phyloP scores from a whole-genome alignment of 768 basidiomycete genomes.

The Zangia roseola region DNA sequence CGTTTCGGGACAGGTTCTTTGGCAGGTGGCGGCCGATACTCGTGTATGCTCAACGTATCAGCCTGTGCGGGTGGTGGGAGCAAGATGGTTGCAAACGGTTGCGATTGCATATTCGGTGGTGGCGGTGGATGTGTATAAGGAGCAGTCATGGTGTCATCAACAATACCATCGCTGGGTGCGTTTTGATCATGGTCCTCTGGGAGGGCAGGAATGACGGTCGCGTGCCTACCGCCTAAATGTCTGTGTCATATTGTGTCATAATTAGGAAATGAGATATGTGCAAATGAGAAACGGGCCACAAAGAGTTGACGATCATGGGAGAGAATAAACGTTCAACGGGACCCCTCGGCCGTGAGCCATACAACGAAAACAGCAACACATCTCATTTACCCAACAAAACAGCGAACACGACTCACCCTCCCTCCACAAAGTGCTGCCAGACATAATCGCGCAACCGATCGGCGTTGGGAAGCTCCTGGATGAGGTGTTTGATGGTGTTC shows the following conservation, averaged over 20 bases:
- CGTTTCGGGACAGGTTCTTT: conserved; percentile 23
- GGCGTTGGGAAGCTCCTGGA: conserved; percentile 80
- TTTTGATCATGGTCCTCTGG: conserved; percentile 66
- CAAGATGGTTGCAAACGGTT: conserved; percentile 31
- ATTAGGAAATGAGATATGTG: conserved; percentile 27
- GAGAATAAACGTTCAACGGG: conserved; percentile 3
- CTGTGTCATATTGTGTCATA: conserved; percentile 43
- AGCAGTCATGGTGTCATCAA: conserved; percentile 20
- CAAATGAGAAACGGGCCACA: conserved; percentile 19
- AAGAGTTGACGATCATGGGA: conserved; percentile 14
- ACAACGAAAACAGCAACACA: conserved; percentile 1
- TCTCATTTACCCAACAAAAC: conserved; percentile 12
- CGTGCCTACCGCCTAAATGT: conserved; percentile 77
- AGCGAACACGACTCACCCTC: conserved; percentile 59
- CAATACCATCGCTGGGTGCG: conserved; percentile 28
- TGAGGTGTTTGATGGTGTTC: conserved; percentile 86
- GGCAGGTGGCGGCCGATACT: conserved; percentile 29
- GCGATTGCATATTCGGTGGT: conserved; percentile 19
- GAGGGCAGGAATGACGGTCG: conserved; percentile 76
- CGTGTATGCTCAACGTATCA: conserved; percentile 33
- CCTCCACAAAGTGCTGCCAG: conserved; percentile 84
- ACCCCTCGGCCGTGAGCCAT: conserved; percentile 11
- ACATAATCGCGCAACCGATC: conserved; percentile 76
- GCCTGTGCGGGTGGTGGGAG: conserved; percentile 28
- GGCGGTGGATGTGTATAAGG: conserved; percentile 22